These are phyloP conservation scores for Byssochlamys sp. DNA, from an alignment of 2,329 filamentous ascomycete species.

Conservation along the genomic window DNA sequence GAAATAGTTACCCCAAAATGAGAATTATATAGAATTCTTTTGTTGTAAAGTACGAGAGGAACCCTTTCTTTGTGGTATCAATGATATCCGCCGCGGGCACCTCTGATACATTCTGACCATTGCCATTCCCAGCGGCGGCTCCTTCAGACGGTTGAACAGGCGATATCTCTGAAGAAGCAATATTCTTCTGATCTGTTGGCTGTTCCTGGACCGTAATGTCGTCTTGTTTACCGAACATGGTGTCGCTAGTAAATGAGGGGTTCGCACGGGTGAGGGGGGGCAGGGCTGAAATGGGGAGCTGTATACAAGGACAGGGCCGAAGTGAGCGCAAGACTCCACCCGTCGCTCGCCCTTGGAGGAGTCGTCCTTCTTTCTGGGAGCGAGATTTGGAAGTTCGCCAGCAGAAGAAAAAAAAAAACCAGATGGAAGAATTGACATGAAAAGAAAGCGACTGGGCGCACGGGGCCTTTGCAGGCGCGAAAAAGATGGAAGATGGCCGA, in stretches of 20 bases:
- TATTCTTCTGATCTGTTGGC: conserved; percentile 3
- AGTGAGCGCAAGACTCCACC: conserved; percentile 50
- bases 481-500: not conserved
- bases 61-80: conserved; percentile 37
- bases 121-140: conserved; percentile 1
- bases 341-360: conserved; percentile 41
- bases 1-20: conserved; percentile 50
- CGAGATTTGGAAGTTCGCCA: not conserved
- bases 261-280: not conserved
- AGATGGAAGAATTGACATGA: too few relatives aligned
- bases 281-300: conserved; percentile 28
- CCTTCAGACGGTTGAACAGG: not conserved
- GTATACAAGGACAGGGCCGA: conserved; percentile 24
- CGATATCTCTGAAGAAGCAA: conserved; percentile 7
- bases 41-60: conserved; percentile 66
- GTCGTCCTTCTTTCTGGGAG: not conserved
- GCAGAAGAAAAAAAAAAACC: not conserved
- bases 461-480: not conserved
- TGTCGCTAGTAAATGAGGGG: conserved; percentile 2
- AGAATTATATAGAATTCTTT: conserved; percentile 82
- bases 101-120: conserved; percentile 13
- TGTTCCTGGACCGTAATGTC: conserved; percentile 16
- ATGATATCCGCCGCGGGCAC: conserved; percentile 27
- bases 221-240: conserved; percentile 21
- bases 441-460: not conserved